phyloP scores from a whole-genome alignment of 495 filamentous ascomycete species.

The Hypoxylon subgilvum region DNA sequence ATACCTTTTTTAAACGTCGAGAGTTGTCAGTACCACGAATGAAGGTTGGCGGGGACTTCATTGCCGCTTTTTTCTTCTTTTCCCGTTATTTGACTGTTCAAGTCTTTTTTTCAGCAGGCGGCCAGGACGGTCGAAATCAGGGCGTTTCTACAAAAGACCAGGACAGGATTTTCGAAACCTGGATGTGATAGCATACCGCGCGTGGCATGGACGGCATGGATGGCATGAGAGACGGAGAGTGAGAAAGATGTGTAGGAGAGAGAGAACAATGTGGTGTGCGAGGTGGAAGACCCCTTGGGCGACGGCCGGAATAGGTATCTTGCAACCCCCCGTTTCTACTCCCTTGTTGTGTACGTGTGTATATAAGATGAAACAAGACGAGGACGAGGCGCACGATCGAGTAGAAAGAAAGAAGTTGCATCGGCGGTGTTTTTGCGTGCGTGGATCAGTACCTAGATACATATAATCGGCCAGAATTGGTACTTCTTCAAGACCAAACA shows the following conservation, averaged over 20 bases:
- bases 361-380: conserved; percentile 22
- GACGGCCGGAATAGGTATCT: too few species aligned
- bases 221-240: not conserved
- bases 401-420: too few species aligned
- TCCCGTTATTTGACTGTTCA: conserved; percentile 7
- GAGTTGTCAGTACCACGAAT: conserved; percentile 16
- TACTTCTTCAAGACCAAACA: conserved; percentile 19
- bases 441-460: conserved; percentile 35
- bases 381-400: conserved; percentile 19
- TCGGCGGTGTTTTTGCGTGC: not conserved
- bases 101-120: conserved; percentile 3
- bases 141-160: conserved; percentile 34
- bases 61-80: conserved; percentile 30
- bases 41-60: conserved; percentile 25
- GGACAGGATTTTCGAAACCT: conserved; percentile 26
- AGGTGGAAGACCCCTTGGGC: not conserved
- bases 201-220: not conserved
- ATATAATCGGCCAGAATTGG: conserved; percentile 41
- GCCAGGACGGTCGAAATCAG: conserved; percentile 4
- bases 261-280: not conserved
- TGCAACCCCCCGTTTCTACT: not conserved
- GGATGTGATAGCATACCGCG: conserved; percentile 35
- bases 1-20: conserved; percentile 9
- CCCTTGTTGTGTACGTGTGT: conserved; percentile 24
- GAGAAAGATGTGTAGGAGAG: not conserved